Evolutionary conservation across 2,329 filamentous ascomycete genomes (phyloP).

Genomic region (Beauveria bassiana): DNA sequence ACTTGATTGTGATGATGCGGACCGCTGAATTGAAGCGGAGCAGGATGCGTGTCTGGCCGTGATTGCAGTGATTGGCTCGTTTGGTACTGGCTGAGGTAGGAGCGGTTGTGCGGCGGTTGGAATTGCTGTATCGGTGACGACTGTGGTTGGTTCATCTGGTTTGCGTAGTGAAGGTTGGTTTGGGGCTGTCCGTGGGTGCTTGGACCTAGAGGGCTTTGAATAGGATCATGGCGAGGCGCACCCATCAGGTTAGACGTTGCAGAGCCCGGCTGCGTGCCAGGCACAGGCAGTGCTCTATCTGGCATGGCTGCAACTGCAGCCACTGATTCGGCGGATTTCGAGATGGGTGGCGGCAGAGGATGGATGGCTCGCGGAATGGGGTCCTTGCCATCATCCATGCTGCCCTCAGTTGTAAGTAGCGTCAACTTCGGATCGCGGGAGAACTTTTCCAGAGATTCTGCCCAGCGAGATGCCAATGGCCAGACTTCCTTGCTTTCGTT

Average conservation of each 20-base stretch:
- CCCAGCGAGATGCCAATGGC: conserved; percentile 46
- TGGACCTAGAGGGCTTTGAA: not conserved
- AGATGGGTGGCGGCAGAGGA: conserved; percentile 10
- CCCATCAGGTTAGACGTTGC: conserved; percentile 13
- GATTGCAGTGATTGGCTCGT: not conserved
- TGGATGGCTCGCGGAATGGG: conserved; percentile 21
- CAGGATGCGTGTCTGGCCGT: conserved; percentile 14
- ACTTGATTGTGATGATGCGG: conserved; percentile 4
- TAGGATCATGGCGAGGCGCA: not conserved
- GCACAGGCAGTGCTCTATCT: conserved; percentile 15
- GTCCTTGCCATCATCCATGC: conserved; percentile 42
- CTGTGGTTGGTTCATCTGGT: not conserved
- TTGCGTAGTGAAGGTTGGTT: not conserved
- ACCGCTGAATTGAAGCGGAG: conserved; percentile 11
- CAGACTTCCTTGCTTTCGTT: conserved; percentile 42
- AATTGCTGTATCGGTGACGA: not conserved
- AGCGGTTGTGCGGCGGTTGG: conserved; percentile 12
- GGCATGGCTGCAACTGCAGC: conserved; percentile 12
- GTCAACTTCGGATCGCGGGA: conserved; percentile 34
- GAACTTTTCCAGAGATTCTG: conserved; percentile 41
- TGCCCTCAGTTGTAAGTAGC: conserved; percentile 33
- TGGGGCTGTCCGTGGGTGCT: not conserved
- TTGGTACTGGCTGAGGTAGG: conserved; percentile 13
- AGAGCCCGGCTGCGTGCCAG: conserved; percentile 18
- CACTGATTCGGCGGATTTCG: conserved; percentile 10